Conservation (phyloP, 441 rosid genomes). For the Populus tomentosa region DNA sequence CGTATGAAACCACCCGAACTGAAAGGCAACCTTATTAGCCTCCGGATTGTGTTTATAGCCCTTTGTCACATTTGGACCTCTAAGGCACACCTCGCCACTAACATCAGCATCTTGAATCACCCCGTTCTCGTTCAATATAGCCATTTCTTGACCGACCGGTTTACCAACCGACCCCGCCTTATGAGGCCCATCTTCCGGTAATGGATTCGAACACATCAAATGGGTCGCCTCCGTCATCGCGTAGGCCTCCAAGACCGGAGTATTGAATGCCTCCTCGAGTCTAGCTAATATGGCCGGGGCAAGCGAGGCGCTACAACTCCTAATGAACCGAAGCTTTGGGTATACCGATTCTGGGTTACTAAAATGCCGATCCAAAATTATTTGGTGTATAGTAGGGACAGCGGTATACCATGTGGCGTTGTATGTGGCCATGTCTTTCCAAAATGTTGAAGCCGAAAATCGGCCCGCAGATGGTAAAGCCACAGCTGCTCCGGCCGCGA, state of each 20-base stretch:
- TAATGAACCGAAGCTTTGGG: conserved; percentile 71
- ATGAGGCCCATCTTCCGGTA: conserved; percentile 71
- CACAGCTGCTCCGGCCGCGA: conserved; percentile 68
- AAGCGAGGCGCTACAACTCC: conserved; percentile 86
- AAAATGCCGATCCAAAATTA: conserved; percentile 64
- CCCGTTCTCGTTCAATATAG: conserved; percentile 66
- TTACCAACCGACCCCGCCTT: conserved; percentile 87
- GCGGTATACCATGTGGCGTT: conserved; percentile 93
- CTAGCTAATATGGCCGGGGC: conserved; percentile 66
- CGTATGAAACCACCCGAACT: conserved; percentile 88
- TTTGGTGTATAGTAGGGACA: conserved; percentile 88
- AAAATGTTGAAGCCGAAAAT: conserved; percentile 80
- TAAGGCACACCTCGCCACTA: conserved; percentile 73
- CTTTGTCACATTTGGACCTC: conserved; percentile 75
- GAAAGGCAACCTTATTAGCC: conserved; percentile 67
- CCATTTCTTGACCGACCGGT: conserved; percentile 83
- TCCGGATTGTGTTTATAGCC: conserved; percentile 85
- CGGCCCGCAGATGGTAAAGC: conserved; percentile 73
- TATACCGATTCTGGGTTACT: conserved; percentile 51
- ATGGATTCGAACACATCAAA: conserved; percentile 72
- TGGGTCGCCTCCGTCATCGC: conserved; percentile 92
- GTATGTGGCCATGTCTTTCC: conserved; percentile 62
- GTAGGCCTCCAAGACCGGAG: conserved; percentile 84
- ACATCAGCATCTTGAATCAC: conserved; percentile 33
- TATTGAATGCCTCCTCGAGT: conserved; percentile 72